phyloP scores from a whole-genome alignment of 2,329 filamentous ascomycete species.

The Lachnellula occidentalis region DNA sequence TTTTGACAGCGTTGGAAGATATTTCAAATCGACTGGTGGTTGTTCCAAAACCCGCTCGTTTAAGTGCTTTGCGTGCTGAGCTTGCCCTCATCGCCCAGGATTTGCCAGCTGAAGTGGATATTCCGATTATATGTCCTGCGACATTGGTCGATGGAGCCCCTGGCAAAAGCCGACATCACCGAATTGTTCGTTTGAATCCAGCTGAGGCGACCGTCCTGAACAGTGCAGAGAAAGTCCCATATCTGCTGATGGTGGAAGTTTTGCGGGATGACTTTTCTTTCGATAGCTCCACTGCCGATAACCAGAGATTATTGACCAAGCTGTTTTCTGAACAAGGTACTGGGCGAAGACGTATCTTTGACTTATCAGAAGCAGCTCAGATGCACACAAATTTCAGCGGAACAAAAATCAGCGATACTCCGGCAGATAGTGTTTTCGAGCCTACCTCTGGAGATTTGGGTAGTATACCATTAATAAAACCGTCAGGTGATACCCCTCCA shows the following conservation, averaged over 20 bases:
- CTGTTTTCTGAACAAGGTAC: constrained; percentile 53
- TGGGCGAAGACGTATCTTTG: constrained; percentile 55
- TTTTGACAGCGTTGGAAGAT: constrained; percentile 72
- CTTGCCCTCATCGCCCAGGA: constrained; percentile 76
- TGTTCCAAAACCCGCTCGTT: constrained; percentile 73
- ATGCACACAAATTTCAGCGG: constrained; percentile 33
- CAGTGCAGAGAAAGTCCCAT: constrained; percentile 81
- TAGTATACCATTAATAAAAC: constrained; percentile 63
- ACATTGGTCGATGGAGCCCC: constrained; percentile 68
- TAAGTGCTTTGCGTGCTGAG: constrained; percentile 77
- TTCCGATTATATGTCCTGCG: constrained; percentile 75
- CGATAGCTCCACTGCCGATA: constrained; percentile 68
- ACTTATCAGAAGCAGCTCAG: constrained; percentile 61
- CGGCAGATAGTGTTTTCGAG: constrained; percentile 71
- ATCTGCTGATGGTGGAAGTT: constrained; percentile 79
- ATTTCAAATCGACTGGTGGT: constrained; percentile 81
- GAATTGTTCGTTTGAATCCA: constrained; percentile 77
- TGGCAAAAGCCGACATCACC: constrained; percentile 70
- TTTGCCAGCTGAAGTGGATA: constrained; percentile 76
- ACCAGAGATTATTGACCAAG: constrained; percentile 57
- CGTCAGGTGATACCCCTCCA: constrained; percentile 45
- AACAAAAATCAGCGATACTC: constrained; percentile 32
- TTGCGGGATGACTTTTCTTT: constrained; percentile 79
- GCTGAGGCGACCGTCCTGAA: constrained; percentile 81
- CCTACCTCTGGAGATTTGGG: constrained; percentile 74